These are phyloP conservation scores for Talaromyces marneffei DNA, from an alignment of 2,329 filamentous ascomycete genomes.

Conservation along the genomic window DNA sequence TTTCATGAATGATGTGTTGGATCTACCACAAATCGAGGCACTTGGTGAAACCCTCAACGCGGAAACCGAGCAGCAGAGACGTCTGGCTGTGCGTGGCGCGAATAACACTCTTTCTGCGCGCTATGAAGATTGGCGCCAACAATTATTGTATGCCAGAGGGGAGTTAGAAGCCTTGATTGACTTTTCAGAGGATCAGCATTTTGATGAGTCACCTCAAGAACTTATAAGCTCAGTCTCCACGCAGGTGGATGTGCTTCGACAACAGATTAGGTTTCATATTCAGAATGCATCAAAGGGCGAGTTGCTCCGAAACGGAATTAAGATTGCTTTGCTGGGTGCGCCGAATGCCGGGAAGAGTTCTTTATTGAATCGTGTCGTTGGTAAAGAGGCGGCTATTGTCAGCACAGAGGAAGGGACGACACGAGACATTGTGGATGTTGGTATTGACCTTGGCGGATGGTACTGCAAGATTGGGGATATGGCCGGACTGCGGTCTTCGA, in stretches of 20 bases:
- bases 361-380: constrained; percentile 81
- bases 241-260: constrained; percentile 58
- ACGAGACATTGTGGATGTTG: constrained; percentile 85
- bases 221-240: constrained; percentile 63
- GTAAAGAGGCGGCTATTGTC: constrained; percentile 90
- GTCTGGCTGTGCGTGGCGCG: constrained; percentile 72
- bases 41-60: constrained; percentile 57
- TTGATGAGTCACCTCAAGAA: constrained; percentile 75
- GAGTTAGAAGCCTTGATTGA: constrained; percentile 95
- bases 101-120: constrained; percentile 63
- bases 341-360: constrained; percentile 96
- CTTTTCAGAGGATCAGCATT: constrained; percentile 95
- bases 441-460: constrained; percentile 82
- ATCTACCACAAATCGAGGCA: constrained; percentile 74
- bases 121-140: constrained; percentile 77
- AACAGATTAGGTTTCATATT: constrained; percentile 63
- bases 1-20: constrained; percentile 78
- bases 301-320: constrained; percentile 76
- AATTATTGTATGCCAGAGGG: constrained; percentile 72
- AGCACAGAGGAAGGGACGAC: constrained; percentile 90
- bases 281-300: constrained; percentile 75
- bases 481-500: constrained; percentile 66
- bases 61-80: constrained; percentile 87
- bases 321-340: constrained; percentile 77
- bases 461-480: constrained; percentile 94